These are phyloP conservation scores for Pseudopyricularia cyperi DNA, from an alignment of 2,329 filamentous ascomycete genomes.

Conservation along the genomic window DNA sequence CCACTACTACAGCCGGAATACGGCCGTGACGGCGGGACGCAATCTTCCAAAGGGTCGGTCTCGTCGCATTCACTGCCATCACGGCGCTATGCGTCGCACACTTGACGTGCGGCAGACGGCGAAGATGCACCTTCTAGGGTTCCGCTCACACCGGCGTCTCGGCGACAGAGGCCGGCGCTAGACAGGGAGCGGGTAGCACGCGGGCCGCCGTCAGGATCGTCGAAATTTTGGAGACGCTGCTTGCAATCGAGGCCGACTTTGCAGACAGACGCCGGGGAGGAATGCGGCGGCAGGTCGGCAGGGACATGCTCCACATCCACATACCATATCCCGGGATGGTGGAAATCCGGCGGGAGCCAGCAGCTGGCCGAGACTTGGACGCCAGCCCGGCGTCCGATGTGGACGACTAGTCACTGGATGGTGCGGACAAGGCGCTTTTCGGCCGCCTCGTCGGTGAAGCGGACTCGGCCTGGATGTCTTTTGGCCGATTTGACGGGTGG, in stretches of 20 bases:
- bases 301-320: constrained; percentile 15
- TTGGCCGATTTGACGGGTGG: no score
- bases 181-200: constrained; percentile 18
- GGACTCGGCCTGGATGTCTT: no score
- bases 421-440: constrained; percentile 20
- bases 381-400: constrained; percentile 9
- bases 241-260: constrained; percentile 23
- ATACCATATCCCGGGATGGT: constrained; percentile 30
- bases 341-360: constrained; percentile 12
- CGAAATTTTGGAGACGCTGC: constrained; percentile 19
- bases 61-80: constrained; percentile 25
- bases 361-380: background rate
- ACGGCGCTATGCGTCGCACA: constrained; percentile 26
- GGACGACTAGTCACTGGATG: constrained; percentile 21
- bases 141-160: constrained; percentile 25
- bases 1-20: constrained; percentile 22
- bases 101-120: constrained; percentile 17
- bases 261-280: constrained; percentile 8
- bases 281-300: constrained; percentile 8
- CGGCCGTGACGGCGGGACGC: constrained; percentile 19
- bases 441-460: constrained; percentile 9
- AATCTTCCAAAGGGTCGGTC: constrained; percentile 26
- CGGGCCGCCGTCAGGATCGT: constrained; percentile 16
- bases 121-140: constrained; percentile 6
- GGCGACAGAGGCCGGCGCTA: constrained; percentile 24